A percentile compares a stretch with the other conserved stretches of the same genome.
phyloP scores from a whole-genome alignment of 2,329 filamentous ascomycete genomes.

The Karstenula rhodostoma region DNA sequence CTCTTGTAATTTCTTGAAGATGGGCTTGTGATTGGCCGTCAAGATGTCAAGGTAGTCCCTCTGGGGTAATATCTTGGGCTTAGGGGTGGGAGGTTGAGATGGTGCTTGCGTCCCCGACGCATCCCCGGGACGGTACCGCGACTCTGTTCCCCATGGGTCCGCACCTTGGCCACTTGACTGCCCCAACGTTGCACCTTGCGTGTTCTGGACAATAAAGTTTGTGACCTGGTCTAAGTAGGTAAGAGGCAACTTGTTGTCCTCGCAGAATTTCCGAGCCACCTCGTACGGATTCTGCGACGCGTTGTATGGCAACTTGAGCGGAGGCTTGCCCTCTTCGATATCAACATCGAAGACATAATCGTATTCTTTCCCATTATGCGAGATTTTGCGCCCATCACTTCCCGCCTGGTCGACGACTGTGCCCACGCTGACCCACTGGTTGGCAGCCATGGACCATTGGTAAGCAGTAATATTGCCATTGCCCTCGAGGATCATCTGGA shows the following conservation, averaged over 20 bases:
- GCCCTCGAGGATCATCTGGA: conserved; percentile 85
- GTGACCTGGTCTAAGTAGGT: conserved; percentile 90
- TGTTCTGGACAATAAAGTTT: conserved; percentile 90
- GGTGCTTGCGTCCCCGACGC: conserved; percentile 48
- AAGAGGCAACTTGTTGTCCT: conserved; percentile 86
- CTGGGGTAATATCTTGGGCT: conserved; percentile 75
- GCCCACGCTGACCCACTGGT: conserved; percentile 86
- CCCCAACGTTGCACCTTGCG: conserved; percentile 84
- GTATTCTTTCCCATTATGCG: conserved; percentile 85
- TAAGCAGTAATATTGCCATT: conserved; percentile 87
- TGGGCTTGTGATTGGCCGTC: conserved; percentile 72
- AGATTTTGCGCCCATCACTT: conserved; percentile 71
- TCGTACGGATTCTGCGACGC: conserved; percentile 92
- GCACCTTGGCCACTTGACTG: conserved; percentile 60
- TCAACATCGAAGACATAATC: conserved; percentile 98
- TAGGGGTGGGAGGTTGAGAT: conserved; percentile 47
- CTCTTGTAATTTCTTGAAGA: conserved; percentile 78
- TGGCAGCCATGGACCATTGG: conserved; percentile 75
- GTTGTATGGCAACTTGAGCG: conserved; percentile 94
- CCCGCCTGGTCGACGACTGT: conserved; percentile 90
- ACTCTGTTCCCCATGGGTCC: conserved; percentile 81
- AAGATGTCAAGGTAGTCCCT: conserved; percentile 80
- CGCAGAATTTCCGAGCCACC: conserved; percentile 87
- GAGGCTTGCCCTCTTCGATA: conserved; percentile 91
- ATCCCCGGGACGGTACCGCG: conserved; percentile 79